Conservation (phyloP, 2,329 filamentous ascomycete genomes). For the Diplocarpon rosae region DNA sequence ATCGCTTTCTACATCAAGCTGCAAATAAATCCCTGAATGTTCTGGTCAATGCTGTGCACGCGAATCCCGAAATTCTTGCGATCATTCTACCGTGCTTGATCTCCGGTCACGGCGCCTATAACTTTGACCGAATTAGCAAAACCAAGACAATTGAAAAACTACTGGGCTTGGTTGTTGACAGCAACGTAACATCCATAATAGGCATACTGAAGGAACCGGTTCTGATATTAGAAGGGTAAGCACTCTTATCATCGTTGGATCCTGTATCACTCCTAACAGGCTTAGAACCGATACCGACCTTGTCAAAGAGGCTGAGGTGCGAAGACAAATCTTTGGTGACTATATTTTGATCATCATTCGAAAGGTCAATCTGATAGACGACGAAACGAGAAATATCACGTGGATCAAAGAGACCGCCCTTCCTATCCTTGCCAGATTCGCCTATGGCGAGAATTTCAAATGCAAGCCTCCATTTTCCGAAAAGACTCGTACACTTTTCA, state of each 20-base stretch:
- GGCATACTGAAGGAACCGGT: slow-evolving; percentile 37
- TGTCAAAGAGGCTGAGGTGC: slow-evolving; percentile 22
- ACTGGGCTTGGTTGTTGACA: slow-evolving; percentile 16
- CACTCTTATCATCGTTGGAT: no score
- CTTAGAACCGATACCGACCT: slow-evolving; percentile 14
- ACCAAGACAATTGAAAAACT: slow-evolving; percentile 69
- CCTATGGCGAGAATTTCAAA: slow-evolving; percentile 38
- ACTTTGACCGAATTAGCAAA: slow-evolving; percentile 79
- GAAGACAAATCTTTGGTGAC: slow-evolving; percentile 25
- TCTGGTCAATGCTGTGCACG: slow-evolving; percentile 53
- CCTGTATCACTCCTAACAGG: slow-evolving; percentile 1
- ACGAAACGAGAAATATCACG: slow-evolving; percentile 10
- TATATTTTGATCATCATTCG: slow-evolving; percentile 25
- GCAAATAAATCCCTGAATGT: slow-evolving; percentile 66
- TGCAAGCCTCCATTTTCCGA: slow-evolving; percentile 36
- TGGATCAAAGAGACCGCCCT: slow-evolving; percentile 23
- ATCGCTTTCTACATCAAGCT: slow-evolving; percentile 69
- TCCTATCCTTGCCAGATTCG: slow-evolving; percentile 36
- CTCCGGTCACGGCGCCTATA: slow-evolving; percentile 56
- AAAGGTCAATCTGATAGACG: slow-evolving; percentile 17
- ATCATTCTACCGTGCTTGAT: slow-evolving; percentile 58
- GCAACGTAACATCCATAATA: slow-evolving; percentile 32
- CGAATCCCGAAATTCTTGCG: slow-evolving; percentile 46
- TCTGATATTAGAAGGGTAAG: slow-evolving; percentile 28
- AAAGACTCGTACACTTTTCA: slow-evolving; percentile 42